Percentiles rank a stretch among this genome's conserved stretches.
Conservation (phyloP, 345 rosid genomes). For the Mangifera indica region DNA sequence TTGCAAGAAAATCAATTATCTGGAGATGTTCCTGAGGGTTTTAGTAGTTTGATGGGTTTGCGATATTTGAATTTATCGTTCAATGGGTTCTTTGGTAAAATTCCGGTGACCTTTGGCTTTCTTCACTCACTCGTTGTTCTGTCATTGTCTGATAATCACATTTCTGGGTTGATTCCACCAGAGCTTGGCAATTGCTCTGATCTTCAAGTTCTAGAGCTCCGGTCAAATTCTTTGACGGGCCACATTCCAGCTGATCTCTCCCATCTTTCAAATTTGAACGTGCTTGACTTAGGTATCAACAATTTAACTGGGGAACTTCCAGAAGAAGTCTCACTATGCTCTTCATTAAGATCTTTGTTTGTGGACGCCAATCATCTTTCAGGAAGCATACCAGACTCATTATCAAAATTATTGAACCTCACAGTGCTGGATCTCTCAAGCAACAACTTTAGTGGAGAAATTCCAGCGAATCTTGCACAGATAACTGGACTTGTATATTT, state of each 20-base stretch:
- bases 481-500: slow-evolving; percentile 53
- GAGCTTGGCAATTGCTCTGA: slow-evolving; percentile 84
- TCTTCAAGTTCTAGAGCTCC: slow-evolving; percentile 75
- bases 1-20: slow-evolving; percentile 77
- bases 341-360: slow-evolving; percentile 46
- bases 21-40: slow-evolving; percentile 76
- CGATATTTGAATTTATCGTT: slow-evolving; percentile 65
- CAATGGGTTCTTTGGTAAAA: slow-evolving; percentile 64
- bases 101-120: slow-evolving; percentile 72
- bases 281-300: slow-evolving; percentile 70
- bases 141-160: slow-evolving; percentile 65
- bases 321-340: slow-evolving; percentile 46
- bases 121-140: slow-evolving; percentile 61
- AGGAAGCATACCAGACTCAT: slow-evolving; percentile 61
- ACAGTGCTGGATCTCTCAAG: slow-evolving; percentile 64
- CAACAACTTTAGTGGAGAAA: slow-evolving; percentile 72
- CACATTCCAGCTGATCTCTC: slow-evolving; percentile 71
- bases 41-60: slow-evolving; percentile 79
- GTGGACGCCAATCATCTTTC: slow-evolving; percentile 66
- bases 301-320: slow-evolving; percentile 74
- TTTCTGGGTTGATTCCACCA: slow-evolving; percentile 64
- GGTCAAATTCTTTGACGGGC: slow-evolving; percentile 59
- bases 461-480: slow-evolving; percentile 54
- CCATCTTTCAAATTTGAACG: slow-evolving; percentile 45
- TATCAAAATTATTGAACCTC: slow-evolving; percentile 59